Base-by-base conservation (phyloP, 2,329 filamentous ascomycete species). In the Onygena corvina region DNA sequence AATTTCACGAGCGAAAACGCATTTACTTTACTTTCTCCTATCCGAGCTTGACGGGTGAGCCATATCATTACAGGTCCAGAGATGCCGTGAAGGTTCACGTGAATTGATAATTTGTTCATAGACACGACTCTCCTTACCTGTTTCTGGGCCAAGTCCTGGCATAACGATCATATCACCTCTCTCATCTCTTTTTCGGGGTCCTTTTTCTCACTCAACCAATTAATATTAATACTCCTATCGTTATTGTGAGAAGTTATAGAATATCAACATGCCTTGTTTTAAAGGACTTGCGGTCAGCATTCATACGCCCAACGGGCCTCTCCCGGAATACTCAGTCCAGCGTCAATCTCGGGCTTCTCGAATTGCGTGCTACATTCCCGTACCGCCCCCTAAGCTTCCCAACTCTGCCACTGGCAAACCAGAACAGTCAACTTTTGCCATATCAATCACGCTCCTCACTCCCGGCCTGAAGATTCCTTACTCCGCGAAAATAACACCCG, bases 241-340 rank as follows among this genome's bases (percentile, higher is more conserved):
- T 27, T 25, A 31, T 42, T 7, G 38, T 21, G 20, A 23, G 23
- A 23, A 12, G 5, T 18, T 42, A 3, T 29, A 42, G 21, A 42
- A 27, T 42, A 27, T 47, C 46, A 50, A 46, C 44, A 85, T 85
- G 92, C 92, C 92, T 73, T 96, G 89, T 80, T 98, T 96, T 75
- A 94, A 96, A 75, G 92, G 92, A 70, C 88, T 98, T 71, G 90
- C 92, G 61, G 90, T 96, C 66, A 94, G 86, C 77, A 93, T 96
- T 67, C 92, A 98, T 72, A 81, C 79, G 38, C 77, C 87, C 58
- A 75, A 78, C 58, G 80, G 80, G 38, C 89, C 92, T 57, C 80
- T 98, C 57, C 76, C 88, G 54, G 92, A 98, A 71, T 83, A 94
- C 71, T 90, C 89, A 61, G 84, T 96, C 59, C 90, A 96, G 72